A percentile compares a stretch with the other conserved stretches of the same genome.
These are phyloP conservation scores for Hemileccinum hortonii DNA, from an alignment of 1,284 basidiomycete species.

Conservation along the genomic window DNA sequence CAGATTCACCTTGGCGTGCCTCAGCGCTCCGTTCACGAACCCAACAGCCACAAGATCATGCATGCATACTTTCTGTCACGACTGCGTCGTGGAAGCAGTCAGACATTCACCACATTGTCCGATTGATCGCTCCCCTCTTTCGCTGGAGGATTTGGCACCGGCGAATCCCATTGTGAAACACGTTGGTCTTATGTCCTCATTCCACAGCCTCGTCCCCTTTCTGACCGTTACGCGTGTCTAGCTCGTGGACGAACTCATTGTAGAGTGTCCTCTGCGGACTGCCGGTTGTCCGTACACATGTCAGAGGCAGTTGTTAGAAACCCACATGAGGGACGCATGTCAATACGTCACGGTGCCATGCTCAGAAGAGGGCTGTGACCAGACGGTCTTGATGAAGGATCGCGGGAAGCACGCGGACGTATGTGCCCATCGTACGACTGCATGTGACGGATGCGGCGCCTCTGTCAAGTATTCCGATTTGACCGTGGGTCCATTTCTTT, in stretches of 20 bases:
- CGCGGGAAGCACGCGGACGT: constrained; percentile 36
- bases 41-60: constrained; percentile 74
- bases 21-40: constrained; percentile 69
- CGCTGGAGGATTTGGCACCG: constrained; percentile 50
- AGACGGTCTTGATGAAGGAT: constrained; percentile 47
- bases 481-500: constrained; percentile 32
- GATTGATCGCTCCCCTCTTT: constrained; percentile 73
- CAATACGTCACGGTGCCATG: constrained; percentile 57
- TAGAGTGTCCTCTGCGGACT: constrained; percentile 63
- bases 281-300: constrained; percentile 65
- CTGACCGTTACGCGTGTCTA: constrained; percentile 33
- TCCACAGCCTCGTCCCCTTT: constrained; percentile 16
- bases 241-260: constrained; percentile 83
- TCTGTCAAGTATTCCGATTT: constrained; percentile 36
- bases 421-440: constrained; percentile 37
- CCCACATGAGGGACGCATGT: constrained; percentile 66
- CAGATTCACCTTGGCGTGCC: not conserved
- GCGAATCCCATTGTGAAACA: constrained; percentile 73
- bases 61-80: constrained; percentile 79
- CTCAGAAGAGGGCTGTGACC: constrained; percentile 45
- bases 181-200: constrained; percentile 44
- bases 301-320: constrained; percentile 66
- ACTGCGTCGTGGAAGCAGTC: constrained; percentile 71
- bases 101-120: constrained; percentile 68
- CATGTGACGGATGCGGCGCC: constrained; percentile 39